Evolutionary conservation across 1,284 basidiomycete genomes (phyloP).

Genomic region (Irpex lacteus): DNA sequence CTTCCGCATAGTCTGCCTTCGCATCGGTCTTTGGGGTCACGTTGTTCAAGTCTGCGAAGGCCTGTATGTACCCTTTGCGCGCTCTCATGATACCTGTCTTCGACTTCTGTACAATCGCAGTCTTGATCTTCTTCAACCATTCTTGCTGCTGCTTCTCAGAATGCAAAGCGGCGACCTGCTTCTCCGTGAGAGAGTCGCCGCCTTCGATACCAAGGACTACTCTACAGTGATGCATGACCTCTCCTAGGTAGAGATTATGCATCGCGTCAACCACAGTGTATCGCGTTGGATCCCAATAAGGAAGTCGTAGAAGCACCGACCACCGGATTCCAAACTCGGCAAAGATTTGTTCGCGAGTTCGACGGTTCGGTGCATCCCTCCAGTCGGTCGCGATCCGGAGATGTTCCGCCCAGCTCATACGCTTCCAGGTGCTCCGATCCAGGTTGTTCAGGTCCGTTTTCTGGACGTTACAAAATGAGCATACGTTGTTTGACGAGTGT

Average conservation of each 20-base stretch:
- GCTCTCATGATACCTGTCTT: not conserved
- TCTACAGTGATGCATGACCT: slow-evolving; percentile 23
- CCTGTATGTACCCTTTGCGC: slow-evolving; percentile 6
- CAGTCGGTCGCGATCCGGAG: slow-evolving; percentile 20
- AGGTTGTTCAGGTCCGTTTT: not conserved
- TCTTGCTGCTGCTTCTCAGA: not conserved
- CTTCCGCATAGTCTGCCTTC: not conserved
- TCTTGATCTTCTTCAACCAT: not conserved
- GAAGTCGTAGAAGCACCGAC: slow-evolving; percentile 13
- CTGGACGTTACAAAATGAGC: slow-evolving; percentile 4
- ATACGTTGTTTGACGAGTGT: slow-evolving; percentile 12
- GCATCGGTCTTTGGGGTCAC: not conserved
- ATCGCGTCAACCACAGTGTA: slow-evolving; percentile 30
- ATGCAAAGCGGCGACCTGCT: not conserved
- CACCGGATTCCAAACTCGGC: slow-evolving; percentile 26
- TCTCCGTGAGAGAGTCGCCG: not conserved
- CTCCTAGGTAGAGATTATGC: slow-evolving; percentile 29
- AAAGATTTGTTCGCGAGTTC: slow-evolving; percentile 19
- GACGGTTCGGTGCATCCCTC: slow-evolving; percentile 18
- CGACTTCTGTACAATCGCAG: not conserved
- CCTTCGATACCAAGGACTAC: not conserved
- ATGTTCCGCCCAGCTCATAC: slow-evolving; percentile 14
- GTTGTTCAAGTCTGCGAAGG: not conserved
- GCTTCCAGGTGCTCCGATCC: slow-evolving; percentile 14
- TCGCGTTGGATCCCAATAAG: slow-evolving; percentile 32